phyloP scores from a whole-genome alignment of 2,329 filamentous ascomycete species.

The Cordyceps tenuipes region DNA sequence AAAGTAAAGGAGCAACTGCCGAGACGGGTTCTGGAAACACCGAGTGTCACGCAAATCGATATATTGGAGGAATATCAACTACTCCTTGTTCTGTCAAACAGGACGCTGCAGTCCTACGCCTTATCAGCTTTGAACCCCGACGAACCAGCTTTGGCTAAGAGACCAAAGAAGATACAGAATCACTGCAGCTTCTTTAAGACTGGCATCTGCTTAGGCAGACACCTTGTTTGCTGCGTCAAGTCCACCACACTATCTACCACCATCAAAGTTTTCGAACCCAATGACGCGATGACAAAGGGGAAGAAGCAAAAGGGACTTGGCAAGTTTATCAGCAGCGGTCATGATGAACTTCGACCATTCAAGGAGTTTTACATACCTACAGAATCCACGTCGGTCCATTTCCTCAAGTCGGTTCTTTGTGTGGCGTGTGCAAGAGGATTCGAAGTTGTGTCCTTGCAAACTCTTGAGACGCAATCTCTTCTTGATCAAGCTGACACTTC shows the following conservation, averaged over 20 bases:
- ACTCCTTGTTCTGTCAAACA: conserved; percentile 84
- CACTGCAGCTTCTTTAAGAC: conserved; percentile 99
- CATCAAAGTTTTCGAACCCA: conserved; percentile 98
- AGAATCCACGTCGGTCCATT: conserved; percentile 96
- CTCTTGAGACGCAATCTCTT: conserved; percentile 93
- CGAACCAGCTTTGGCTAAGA: conserved; percentile 71
- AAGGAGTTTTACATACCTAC: conserved; percentile 99
- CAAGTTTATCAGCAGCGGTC: conserved; percentile 88
- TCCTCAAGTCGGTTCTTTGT: conserved; percentile 91
- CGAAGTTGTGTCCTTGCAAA: conserved; percentile 93
- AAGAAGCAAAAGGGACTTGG: conserved; percentile 94
- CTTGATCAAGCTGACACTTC: conserved; percentile 97
- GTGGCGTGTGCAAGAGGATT: conserved; percentile 94
- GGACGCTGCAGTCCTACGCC: conserved; percentile 83
- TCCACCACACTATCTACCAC: conserved; percentile 87
- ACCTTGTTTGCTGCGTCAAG: conserved; percentile 94
- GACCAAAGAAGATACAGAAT: conserved; percentile 91
- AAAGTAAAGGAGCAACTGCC: conserved; percentile 78
- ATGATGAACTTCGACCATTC: conserved; percentile 92
- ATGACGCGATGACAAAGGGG: conserved; percentile 85
- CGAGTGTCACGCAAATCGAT: conserved; percentile 88
- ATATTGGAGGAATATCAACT: conserved; percentile 93
- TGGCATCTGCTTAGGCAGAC: conserved; percentile 86
- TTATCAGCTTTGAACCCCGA: conserved; percentile 78
- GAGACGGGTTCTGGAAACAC: conserved; percentile 74